These are phyloP conservation scores for Datisca glomerata DNA, from an alignment of 306 rosid species.

Conservation along the genomic window DNA sequence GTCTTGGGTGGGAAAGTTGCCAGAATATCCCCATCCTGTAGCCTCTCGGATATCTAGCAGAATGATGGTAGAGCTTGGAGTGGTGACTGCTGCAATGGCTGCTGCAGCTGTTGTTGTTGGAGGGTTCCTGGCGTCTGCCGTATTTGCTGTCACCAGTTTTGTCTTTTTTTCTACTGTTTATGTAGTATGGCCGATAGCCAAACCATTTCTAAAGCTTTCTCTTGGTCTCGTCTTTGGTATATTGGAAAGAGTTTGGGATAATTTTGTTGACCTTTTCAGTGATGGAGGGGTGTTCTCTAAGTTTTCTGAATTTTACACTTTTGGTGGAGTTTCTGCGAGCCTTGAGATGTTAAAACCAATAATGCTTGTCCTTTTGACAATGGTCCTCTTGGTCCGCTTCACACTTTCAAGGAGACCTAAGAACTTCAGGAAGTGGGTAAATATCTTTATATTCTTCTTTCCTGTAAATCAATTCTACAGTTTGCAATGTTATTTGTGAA, in stretches of 20 bases:
- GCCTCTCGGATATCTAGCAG: conserved; percentile 89
- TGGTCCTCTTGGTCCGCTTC: conserved; percentile 94
- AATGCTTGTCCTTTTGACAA: conserved; percentile 54
- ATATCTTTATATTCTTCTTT: conserved; percentile 13
- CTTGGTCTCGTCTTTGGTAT: conserved; percentile 41
- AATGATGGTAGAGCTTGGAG: conserved; percentile 75
- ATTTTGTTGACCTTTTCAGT: conserved; percentile 37
- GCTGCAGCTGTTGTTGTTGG: conserved; percentile 63
- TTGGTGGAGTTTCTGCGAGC: conserved; percentile 69
- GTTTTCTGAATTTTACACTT: conserved; percentile 50
- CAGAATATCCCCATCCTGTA: conserved; percentile 78
- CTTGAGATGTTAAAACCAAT: conserved; percentile 45
- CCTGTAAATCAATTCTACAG: conserved; percentile 4
- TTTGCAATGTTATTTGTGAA: conserved; percentile 12
- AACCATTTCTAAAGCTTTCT: conserved; percentile 56
- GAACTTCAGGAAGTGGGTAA: conserved; percentile 97
- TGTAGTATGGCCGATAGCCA: conserved; percentile 70
- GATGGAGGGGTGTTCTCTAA: conserved; percentile 60
- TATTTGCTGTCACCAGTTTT: conserved; percentile 70
- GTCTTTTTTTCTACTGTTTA: conserved; percentile 41
- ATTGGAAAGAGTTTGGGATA: conserved; percentile 69
- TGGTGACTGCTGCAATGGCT: conserved; percentile 47
- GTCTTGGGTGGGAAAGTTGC: conserved; percentile 69
- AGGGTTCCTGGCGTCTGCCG: conserved; percentile 77
- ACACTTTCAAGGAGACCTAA: conserved; percentile 96